Conservation (phyloP, 2,329 filamentous ascomycete species). For the Epichloe glyceriae region DNA sequence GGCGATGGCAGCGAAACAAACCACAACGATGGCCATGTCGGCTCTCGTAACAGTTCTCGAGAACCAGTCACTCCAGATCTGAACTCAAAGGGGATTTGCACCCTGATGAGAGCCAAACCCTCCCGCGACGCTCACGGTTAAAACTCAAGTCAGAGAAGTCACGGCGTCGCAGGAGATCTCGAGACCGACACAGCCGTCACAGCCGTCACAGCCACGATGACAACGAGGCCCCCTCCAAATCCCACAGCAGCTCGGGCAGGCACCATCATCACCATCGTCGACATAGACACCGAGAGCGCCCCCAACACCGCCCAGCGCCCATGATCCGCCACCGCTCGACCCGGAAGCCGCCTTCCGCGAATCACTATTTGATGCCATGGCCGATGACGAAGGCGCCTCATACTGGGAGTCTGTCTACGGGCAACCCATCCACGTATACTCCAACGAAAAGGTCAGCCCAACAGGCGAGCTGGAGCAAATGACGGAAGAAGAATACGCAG, state of each 20-base stretch:
- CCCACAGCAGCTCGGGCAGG: conserved; percentile 11
- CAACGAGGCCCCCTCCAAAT: conserved; percentile 11
- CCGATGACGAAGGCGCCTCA: conserved; percentile 86
- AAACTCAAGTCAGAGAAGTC: conserved; percentile 5
- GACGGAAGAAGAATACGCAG: conserved; percentile 84
- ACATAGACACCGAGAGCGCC: conserved; percentile 24
- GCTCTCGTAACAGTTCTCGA: neutral
- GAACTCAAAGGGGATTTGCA: neutral
- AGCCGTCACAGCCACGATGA: conserved; percentile 7
- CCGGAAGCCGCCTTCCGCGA: conserved; percentile 74
- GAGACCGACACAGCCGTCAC: neutral
- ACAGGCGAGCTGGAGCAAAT: conserved; percentile 61
- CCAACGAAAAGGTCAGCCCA: conserved; percentile 31
- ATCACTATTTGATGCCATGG: conserved; percentile 91
- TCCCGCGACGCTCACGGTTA: conserved; percentile 1
- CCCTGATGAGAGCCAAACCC: neutral
- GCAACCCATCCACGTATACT: conserved; percentile 79
- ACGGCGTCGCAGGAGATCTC: conserved; percentile 1
- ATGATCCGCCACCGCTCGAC: conserved; percentile 38
- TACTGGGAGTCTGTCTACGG: conserved; percentile 98
- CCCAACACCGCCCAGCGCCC: conserved; percentile 33
- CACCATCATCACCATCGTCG: conserved; percentile 19
- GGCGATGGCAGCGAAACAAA: neutral
- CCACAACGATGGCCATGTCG: conserved; percentile 4
- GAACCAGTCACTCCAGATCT: neutral